These are phyloP conservation scores for Vitis rotundifolia DNA, from an alignment of 164 flowering plant species.

Conservation along the genomic window DNA sequence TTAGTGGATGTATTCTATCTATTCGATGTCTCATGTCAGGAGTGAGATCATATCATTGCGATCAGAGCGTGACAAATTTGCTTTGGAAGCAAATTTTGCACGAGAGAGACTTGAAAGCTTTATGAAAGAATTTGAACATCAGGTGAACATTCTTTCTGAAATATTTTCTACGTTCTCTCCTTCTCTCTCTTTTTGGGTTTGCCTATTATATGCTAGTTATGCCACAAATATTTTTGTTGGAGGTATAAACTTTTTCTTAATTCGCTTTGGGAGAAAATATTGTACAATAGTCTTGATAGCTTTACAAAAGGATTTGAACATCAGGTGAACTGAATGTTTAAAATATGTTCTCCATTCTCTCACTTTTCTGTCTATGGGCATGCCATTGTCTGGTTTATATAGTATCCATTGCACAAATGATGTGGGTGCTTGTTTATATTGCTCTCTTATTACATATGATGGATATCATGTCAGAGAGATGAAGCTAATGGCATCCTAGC, in stretches of 20 bases:
- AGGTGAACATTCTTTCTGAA: conserved; percentile 34
- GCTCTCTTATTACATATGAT: background rate
- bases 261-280: conserved; percentile 60
- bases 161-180: background rate
- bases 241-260: conserved; percentile 5
- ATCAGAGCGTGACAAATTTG: conserved; percentile 65
- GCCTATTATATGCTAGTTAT: too few relatives aligned
- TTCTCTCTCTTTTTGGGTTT: background rate
- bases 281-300: conserved; percentile 52
- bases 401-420: too few relatives aligned
- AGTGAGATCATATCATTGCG: conserved; percentile 44
- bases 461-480: conserved; percentile 42
- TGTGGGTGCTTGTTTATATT: background rate
- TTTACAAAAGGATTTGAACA: conserved; percentile 60
- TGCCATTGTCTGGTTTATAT: too few relatives aligned
- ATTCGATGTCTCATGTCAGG: conserved; percentile 27
- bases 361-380: background rate
- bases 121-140: conserved; percentile 62
- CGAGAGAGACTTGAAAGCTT: conserved; percentile 60
- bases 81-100: conserved; percentile 63
- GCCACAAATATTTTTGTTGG: too few relatives aligned
- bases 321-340: conserved; percentile 40
- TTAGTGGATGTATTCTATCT: background rate
- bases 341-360: background rate
- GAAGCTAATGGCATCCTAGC: conserved; percentile 59